Conservation (phyloP, 2,329 filamentous ascomycete species). For the Tothia fuscella region DNA sequence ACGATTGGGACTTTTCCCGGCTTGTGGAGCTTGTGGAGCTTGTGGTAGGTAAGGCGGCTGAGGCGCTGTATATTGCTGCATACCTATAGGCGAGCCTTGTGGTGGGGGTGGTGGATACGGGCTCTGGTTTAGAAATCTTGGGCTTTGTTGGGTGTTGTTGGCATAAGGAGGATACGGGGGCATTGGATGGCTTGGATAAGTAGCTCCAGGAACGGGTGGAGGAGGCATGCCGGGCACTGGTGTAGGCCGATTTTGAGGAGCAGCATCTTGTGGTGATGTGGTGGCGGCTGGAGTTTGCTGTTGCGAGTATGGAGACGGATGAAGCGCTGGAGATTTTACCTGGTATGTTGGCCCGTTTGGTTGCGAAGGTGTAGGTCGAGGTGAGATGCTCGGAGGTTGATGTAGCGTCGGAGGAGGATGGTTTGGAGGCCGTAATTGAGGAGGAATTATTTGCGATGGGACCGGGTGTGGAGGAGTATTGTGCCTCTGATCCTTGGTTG, state of each 20-base stretch:
- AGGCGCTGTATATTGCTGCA: not conserved
- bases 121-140: not conserved
- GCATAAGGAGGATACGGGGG: conserved; percentile 8
- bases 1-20: not conserved
- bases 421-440: not conserved
- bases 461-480: conserved; percentile 8
- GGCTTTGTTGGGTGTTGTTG: conserved; percentile 2
- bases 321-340: conserved; percentile 19
- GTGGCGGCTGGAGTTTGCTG: conserved; percentile 14
- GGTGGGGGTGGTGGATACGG: conserved; percentile 4
- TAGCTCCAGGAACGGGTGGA: conserved; percentile 22
- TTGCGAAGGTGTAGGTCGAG: conserved; percentile 5
- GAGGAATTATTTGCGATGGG: not conserved
- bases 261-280: conserved; percentile 20
- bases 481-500: too few relatives aligned
- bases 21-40: not conserved
- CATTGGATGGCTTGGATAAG: not conserved
- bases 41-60: not conserved
- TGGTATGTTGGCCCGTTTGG: not conserved
- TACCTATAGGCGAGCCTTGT: not conserved
- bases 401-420: not conserved
- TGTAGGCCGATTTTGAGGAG: conserved; percentile 18
- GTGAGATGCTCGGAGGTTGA: conserved; percentile 5
- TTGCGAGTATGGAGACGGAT: conserved; percentile 26
- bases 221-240: conserved; percentile 26